Evolutionary conservation across 192 early-diverging fungal genomes (phyloP).

Genomic region (Pilobolus umbonatus): DNA sequence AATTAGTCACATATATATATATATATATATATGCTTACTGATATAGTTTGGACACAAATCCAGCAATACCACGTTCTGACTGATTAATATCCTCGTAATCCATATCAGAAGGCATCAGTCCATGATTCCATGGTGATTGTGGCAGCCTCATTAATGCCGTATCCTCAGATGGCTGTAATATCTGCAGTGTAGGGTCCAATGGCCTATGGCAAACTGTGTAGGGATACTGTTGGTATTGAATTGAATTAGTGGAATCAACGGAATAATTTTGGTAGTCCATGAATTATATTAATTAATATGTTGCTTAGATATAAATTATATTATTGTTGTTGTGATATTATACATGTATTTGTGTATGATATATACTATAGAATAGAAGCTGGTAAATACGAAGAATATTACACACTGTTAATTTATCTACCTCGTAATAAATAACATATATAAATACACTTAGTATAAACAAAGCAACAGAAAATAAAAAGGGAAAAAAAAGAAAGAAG

Average conservation of each 20-base stretch:
- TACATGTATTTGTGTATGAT: too few relatives aligned
- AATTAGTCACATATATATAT: neutral
- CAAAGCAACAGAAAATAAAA: neutral
- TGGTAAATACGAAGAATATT: too few relatives aligned
- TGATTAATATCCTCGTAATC: slow-evolving; percentile 17
- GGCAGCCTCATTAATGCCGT: neutral
- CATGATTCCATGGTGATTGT: slow-evolving; percentile 7
- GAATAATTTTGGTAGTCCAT: slow-evolving; percentile 13
- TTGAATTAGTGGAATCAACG: neutral
- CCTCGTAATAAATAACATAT: too few relatives aligned
- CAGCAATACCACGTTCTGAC: slow-evolving; percentile 26
- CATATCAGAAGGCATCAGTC: slow-evolving; percentile 7
- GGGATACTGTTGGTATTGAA: neutral
- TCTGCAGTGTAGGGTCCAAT: neutral
- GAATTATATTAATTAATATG: neutral
- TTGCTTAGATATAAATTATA: too few relatives aligned
- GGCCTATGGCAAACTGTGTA: neutral
- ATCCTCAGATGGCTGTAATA: too few relatives aligned
- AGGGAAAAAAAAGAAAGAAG: neutral
- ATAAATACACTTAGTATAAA: too few relatives aligned
- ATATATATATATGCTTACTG: slow-evolving; percentile 24
- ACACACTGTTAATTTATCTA: too few relatives aligned
- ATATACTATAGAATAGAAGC: too few relatives aligned
- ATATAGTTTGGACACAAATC: slow-evolving; percentile 37
- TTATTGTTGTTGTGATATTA: too few relatives aligned